Conservation (phyloP, 495 filamentous ascomycete genomes). For the Platismatia glauca region DNA sequence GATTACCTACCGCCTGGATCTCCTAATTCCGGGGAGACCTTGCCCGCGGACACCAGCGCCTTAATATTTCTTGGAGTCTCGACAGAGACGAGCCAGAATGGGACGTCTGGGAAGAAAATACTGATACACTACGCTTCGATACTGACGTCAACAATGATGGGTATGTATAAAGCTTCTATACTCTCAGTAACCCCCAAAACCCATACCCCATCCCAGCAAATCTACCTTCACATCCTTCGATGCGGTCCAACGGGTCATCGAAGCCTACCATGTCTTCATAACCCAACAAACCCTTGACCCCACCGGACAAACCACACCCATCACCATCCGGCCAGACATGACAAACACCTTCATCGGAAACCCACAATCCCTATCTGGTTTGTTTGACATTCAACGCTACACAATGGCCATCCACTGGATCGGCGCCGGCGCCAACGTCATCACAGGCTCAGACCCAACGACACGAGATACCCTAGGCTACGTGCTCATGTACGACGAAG, state of each 20-base stretch:
- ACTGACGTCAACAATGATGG: neutral
- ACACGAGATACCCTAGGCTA: neutral
- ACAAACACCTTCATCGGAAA: neutral
- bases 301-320: neutral
- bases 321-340: neutral
- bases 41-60: neutral
- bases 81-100: neutral
- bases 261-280: neutral
- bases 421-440: neutral
- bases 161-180: too few species aligned
- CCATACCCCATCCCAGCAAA: neutral
- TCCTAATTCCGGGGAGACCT: neutral
- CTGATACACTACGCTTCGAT: neutral
- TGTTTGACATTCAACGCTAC: neutral
- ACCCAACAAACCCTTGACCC: neutral
- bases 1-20: neutral
- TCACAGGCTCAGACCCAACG: neutral
- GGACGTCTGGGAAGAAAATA: neutral
- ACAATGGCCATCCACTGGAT: neutral
- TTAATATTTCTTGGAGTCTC: neutral
- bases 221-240: neutral
- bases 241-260: neutral
- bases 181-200: too few species aligned
- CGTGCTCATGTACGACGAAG: neutral
- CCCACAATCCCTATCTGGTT: neutral